These are phyloP conservation scores for Gamsiella multidivaricata DNA, from an alignment of 192 early-diverging fungal genomes.

Conservation along the genomic window DNA sequence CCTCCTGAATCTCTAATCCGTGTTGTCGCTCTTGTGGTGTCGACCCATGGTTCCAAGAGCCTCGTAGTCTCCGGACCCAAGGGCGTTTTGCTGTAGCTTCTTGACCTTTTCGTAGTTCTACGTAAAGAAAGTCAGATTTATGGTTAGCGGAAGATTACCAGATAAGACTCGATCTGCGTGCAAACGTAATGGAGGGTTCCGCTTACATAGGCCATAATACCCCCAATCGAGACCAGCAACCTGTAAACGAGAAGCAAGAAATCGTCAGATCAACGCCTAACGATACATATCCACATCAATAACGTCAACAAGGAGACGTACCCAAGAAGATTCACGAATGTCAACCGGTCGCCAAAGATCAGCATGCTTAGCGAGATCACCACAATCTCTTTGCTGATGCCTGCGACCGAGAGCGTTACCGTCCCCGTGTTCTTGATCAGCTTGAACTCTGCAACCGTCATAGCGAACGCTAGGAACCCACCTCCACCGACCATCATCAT, in stretches of 20 bases:
- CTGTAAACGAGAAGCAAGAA: slow-evolving; percentile 31
- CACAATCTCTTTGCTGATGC: slow-evolving; percentile 84
- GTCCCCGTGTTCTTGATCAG: slow-evolving; percentile 82
- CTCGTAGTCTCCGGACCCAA: slow-evolving; percentile 30
- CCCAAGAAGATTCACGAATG: slow-evolving; percentile 74
- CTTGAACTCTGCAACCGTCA: slow-evolving; percentile 82
- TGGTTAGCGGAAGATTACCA: too few relatives aligned
- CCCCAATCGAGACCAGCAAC: slow-evolving; percentile 64
- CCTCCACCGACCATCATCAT: slow-evolving; percentile 77
- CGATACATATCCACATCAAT: not conserved
- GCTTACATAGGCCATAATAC: slow-evolving; percentile 67
- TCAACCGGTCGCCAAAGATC: slow-evolving; percentile 80
- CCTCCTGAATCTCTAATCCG: slow-evolving; percentile 18
- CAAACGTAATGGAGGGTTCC: not conserved
- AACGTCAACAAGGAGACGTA: slow-evolving; percentile 27
- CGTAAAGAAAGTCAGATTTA: not conserved
- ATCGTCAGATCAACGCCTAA: not conserved
- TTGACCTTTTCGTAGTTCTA: slow-evolving; percentile 47
- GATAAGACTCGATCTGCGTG: too few relatives aligned
- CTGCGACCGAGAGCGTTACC: slow-evolving; percentile 85
- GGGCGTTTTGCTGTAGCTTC: slow-evolving; percentile 33
- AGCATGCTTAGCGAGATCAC: slow-evolving; percentile 74
- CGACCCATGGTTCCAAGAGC: slow-evolving; percentile 13
- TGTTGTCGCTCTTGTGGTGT: slow-evolving; percentile 41
- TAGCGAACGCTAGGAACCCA: slow-evolving; percentile 82